phyloP scores from a whole-genome alignment of 1,139 yeast species.

The Candida albicans region DNA sequence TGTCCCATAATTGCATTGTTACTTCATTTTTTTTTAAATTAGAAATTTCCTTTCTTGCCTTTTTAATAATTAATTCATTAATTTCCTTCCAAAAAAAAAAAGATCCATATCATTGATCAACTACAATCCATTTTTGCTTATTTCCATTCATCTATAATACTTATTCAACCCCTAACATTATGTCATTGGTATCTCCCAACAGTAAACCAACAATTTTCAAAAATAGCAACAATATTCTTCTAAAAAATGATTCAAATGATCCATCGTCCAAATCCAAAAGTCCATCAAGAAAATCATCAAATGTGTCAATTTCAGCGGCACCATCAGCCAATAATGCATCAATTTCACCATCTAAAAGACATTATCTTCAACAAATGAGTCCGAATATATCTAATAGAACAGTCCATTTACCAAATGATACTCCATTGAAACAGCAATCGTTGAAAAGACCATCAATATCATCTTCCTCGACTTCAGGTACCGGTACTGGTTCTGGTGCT shows the following conservation, averaged over 20 bases:
- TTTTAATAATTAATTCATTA: no score
- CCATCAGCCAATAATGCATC: constrained; percentile 4
- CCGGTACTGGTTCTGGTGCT: constrained; percentile 1
- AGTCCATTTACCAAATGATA: constrained; percentile 14
- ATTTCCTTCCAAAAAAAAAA: no score
- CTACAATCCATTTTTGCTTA: no score
- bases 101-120: no score
- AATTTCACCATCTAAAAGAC: constrained; percentile 32
- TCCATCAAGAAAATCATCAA: constrained; percentile 1
- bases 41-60: no score
- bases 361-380: constrained; percentile 40
- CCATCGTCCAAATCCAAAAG: constrained; percentile 3
- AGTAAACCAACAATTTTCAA: constrained; percentile 7
- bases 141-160: no score
- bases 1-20: no score
- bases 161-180: background rate
- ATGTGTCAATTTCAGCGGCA: background rate
- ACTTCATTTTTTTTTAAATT: no score
- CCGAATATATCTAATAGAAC: constrained; percentile 40
- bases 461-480: background rate
- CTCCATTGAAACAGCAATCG: constrained; percentile 8
- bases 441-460: background rate
- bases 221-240: constrained; percentile 2
- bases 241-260: constrained; percentile 2
- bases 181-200: constrained; percentile 11